Conservation (phyloP, 2,329 filamentous ascomycete genomes). For the Blastomyces silverae region DNA sequence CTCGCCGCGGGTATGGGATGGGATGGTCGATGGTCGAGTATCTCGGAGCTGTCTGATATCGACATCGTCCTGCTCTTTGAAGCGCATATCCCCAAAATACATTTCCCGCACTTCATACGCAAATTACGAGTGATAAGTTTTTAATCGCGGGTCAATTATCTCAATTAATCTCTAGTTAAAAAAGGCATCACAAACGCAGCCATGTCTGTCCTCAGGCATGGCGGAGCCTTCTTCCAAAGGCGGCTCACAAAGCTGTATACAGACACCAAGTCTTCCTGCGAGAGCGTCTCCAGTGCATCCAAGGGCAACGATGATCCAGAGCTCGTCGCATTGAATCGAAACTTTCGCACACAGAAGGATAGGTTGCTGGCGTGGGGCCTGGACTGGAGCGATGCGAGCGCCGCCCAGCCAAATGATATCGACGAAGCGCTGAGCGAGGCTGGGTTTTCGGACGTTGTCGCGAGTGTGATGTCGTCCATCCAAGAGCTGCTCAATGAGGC, state of each 20-base stretch:
- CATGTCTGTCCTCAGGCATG: constrained; percentile 45
- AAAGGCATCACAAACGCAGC: constrained; percentile 15
- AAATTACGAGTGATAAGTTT: not conserved
- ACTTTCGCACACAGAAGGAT: constrained; percentile 58
- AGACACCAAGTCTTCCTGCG: constrained; percentile 57
- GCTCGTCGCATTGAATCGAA: constrained; percentile 51
- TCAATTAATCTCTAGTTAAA: not conserved
- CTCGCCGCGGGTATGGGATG: not conserved
- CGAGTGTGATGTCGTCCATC: constrained; percentile 58
- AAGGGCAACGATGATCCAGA: constrained; percentile 48
- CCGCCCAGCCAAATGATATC: constrained; percentile 52
- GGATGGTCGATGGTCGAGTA: too few species aligned
- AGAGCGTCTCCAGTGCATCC: constrained; percentile 47
- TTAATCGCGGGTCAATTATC: not conserved
- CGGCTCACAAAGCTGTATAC: constrained; percentile 56
- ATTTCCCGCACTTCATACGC: not conserved
- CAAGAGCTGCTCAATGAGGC: constrained; percentile 57
- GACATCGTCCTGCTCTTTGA: not conserved
- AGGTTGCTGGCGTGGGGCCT: constrained; percentile 58
- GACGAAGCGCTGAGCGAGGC: constrained; percentile 57
- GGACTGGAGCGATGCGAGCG: constrained; percentile 58
- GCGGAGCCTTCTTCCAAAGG: constrained; percentile 41
- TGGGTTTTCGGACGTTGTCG: constrained; percentile 57
- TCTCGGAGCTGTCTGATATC: too few species aligned
- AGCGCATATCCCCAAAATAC: not conserved